phyloP scores from a whole-genome alignment of 1,284 basidiomycete species.

The Prillingera fragicola region DNA sequence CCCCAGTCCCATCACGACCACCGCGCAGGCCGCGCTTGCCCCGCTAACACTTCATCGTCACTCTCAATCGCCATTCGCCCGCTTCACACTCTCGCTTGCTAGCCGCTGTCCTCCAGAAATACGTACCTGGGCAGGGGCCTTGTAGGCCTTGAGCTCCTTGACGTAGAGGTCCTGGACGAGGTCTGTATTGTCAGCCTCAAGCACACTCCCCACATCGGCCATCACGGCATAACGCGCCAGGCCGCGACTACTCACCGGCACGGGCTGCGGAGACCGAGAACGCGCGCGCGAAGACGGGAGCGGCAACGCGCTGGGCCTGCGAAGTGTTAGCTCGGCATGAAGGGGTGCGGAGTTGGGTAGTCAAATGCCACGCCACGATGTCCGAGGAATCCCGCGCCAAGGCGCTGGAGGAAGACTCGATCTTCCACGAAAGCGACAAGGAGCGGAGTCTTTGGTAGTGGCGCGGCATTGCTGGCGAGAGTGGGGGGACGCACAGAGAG shows the following conservation, averaged over 20 bases:
- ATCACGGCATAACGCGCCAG: background rate
- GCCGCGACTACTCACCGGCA: constrained; percentile 56
- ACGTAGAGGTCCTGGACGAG: constrained; percentile 88
- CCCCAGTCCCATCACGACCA: no score
- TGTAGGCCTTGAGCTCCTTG: constrained; percentile 84
- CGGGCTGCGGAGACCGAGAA: constrained; percentile 64
- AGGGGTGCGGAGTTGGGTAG: no score
- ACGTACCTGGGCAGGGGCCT: constrained; percentile 53
- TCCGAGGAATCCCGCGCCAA: background rate
- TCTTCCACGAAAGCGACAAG: no score
- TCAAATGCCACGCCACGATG: no score
- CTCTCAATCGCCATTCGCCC: no score
- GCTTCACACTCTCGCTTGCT: background rate
- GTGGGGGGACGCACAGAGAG: constrained; percentile 28
- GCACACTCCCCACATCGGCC: background rate
- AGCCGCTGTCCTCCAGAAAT: background rate
- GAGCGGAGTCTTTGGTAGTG: no score
- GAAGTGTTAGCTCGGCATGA: no score
- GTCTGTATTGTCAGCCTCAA: constrained; percentile 53
- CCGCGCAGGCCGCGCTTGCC: no score
- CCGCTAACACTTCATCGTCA: no score
- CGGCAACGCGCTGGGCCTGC: constrained; percentile 34
- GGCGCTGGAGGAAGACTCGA: no score
- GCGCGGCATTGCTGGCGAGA: background rate
- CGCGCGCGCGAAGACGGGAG: constrained; percentile 41